These are phyloP conservation scores for Coprinopsis strossmayeri DNA, from an alignment of 768 basidiomycete species.

Conservation along the genomic window DNA sequence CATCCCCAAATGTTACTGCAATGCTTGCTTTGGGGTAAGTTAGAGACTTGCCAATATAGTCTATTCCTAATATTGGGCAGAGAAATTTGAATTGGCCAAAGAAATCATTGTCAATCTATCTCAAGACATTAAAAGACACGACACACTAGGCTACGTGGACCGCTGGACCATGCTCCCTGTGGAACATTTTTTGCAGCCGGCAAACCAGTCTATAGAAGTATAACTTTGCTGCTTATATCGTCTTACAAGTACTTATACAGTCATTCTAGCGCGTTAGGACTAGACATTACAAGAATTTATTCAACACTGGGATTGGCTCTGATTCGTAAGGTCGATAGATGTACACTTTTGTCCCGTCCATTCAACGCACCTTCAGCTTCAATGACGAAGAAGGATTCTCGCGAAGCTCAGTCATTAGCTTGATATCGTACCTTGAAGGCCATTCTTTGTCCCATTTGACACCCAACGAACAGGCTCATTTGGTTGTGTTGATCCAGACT, in stretches of 20 bases:
- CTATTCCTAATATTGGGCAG: conserved; percentile 29
- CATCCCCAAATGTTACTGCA: conserved; percentile 92
- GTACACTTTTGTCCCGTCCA: too few relatives aligned
- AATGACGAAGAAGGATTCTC: conserved; percentile 52
- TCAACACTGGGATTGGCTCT: neutral
- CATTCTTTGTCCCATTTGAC: conserved; percentile 65
- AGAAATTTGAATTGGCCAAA: conserved; percentile 82
- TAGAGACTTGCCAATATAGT: neutral
- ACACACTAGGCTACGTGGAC: conserved; percentile 16
- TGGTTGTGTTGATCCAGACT: conserved; percentile 81
- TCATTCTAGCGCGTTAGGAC: conserved; percentile 5
- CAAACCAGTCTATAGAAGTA: conserved; percentile 1
- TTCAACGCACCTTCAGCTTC: neutral
- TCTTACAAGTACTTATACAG: neutral
- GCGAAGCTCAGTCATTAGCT: conserved; percentile 46
- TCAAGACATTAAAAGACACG: conserved; percentile 25
- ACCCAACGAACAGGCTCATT: conserved; percentile 74
- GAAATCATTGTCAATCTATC: conserved; percentile 68
- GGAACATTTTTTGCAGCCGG: conserved; percentile 47
- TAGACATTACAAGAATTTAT: conserved; percentile 2
- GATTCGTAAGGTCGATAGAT: neutral
- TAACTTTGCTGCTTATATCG: neutral
- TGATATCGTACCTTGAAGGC: conserved; percentile 61
- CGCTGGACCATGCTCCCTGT: conserved; percentile 48
- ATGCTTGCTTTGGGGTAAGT: conserved; percentile 85